phyloP scores from a whole-genome alignment of 2,329 filamentous ascomycete species.

The Claviceps cyperi region DNA sequence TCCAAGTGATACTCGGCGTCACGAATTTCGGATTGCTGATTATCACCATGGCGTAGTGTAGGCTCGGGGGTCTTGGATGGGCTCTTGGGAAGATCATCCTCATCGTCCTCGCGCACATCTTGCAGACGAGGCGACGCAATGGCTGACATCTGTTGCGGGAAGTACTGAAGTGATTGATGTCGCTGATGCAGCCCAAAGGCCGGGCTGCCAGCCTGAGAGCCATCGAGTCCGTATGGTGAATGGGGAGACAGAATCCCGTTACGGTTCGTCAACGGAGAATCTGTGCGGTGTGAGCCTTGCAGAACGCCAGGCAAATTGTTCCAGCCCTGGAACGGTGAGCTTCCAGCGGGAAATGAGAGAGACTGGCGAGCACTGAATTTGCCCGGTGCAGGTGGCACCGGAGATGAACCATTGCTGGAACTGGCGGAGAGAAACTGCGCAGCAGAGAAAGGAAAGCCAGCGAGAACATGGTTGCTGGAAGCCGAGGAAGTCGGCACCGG shows the following conservation, averaged over 20 bases:
- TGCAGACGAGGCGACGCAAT: slow-evolving; percentile 49
- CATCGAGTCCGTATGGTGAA: slow-evolving; percentile 46
- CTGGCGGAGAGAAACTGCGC: slow-evolving; percentile 45
- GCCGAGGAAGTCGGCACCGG: slow-evolving; percentile 68
- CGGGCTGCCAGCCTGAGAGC: slow-evolving; percentile 27
- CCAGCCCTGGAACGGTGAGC: slow-evolving; percentile 53
- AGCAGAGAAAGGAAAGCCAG: slow-evolving; percentile 41
- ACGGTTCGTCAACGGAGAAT: slow-evolving; percentile 46
- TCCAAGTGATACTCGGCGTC: slow-evolving; percentile 77
- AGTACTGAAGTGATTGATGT: slow-evolving; percentile 45
- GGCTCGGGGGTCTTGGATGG: slow-evolving; percentile 41
- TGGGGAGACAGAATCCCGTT: slow-evolving; percentile 46
- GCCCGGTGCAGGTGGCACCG: slow-evolving; percentile 48
- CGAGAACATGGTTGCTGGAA: slow-evolving; percentile 47
- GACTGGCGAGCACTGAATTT: slow-evolving; percentile 60
- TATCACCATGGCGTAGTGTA: slow-evolving; percentile 39
- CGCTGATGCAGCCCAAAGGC: slow-evolving; percentile 35
- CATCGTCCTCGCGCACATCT: slow-evolving; percentile 60
- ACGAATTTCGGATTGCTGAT: slow-evolving; percentile 73
- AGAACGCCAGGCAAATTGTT: slow-evolving; percentile 41
- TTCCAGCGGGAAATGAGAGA: slow-evolving; percentile 47
- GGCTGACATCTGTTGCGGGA: slow-evolving; percentile 38
- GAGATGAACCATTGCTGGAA: slow-evolving; percentile 54
- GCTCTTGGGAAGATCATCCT: slow-evolving; percentile 39
- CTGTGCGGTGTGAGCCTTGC: slow-evolving; percentile 37